These are phyloP conservation scores for Candida albicans DNA, from an alignment of 1,139 yeast species.

Conservation along the genomic window DNA sequence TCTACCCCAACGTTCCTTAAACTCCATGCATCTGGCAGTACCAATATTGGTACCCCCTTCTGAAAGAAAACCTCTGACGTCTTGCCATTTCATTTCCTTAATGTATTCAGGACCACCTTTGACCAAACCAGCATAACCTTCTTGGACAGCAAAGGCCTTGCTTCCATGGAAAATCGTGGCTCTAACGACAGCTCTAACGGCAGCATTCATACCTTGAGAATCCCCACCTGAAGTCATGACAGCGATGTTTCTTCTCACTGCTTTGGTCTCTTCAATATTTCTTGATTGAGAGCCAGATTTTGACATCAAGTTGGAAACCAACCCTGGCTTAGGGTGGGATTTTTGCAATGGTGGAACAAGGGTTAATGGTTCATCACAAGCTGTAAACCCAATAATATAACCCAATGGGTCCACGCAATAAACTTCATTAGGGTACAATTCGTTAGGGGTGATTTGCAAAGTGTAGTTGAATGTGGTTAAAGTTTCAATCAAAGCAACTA, in stretches of 20 bases:
- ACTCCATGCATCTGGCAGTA: slow-evolving; percentile 72
- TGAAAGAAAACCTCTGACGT: slow-evolving; percentile 72
- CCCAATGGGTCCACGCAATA: slow-evolving; percentile 72
- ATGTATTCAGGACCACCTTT: slow-evolving; percentile 62
- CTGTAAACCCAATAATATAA: slow-evolving; percentile 64
- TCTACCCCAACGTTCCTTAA: slow-evolving; percentile 68
- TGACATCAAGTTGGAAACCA: slow-evolving; percentile 13
- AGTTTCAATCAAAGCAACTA: slow-evolving; percentile 34
- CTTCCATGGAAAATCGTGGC: slow-evolving; percentile 72
- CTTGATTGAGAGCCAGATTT: slow-evolving; percentile 17
- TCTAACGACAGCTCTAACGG: slow-evolving; percentile 76
- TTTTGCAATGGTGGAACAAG: slow-evolving; percentile 43
- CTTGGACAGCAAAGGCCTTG: slow-evolving; percentile 70
- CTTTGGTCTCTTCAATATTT: slow-evolving; percentile 9
- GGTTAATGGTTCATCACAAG: slow-evolving; percentile 57
- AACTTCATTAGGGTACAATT: slow-evolving; percentile 63
- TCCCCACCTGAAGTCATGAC: slow-evolving; percentile 90
- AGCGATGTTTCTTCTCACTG: slow-evolving; percentile 51
- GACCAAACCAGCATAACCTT: slow-evolving; percentile 78
- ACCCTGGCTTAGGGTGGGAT: slow-evolving; percentile 7
- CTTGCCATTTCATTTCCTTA: slow-evolving; percentile 71
- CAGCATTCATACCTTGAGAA: slow-evolving; percentile 86
- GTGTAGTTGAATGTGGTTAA: slow-evolving; percentile 28
- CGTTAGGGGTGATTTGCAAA: slow-evolving; percentile 55
- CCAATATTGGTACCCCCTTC: slow-evolving; percentile 83